phyloP scores from a whole-genome alignment of 441 rosid species.

The Adansonia madagascariensis region DNA sequence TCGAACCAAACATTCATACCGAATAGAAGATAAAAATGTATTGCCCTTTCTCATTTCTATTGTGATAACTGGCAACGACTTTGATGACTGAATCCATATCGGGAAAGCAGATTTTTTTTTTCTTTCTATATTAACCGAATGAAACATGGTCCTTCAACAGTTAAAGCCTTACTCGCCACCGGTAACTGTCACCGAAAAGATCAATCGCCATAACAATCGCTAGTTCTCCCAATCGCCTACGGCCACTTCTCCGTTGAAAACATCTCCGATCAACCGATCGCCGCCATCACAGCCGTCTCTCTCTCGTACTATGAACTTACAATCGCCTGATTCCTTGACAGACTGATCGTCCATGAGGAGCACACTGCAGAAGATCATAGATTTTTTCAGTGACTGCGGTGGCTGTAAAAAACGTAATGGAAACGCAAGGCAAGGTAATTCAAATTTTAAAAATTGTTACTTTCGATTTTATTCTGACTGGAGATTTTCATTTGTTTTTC shows the following conservation, averaged over 20 bases:
- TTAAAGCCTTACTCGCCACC: slow-evolving; percentile 4
- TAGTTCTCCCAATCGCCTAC: slow-evolving; percentile 7
- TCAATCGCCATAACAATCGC: background rate
- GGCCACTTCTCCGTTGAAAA: background rate
- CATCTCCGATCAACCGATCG: slow-evolving; percentile 12
- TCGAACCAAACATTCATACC: too few relatives aligned
- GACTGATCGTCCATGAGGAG: slow-evolving; percentile 37
- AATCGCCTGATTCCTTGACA: background rate
- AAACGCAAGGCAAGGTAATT: slow-evolving; percentile 23
- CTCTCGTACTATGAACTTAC: background rate
- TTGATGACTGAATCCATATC: background rate
- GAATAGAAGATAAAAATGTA: too few relatives aligned
- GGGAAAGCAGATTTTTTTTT: slow-evolving; percentile 5
- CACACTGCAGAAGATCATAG: slow-evolving; percentile 32
- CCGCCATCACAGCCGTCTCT: background rate
- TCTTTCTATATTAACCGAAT: background rate
- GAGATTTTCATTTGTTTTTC: slow-evolving; percentile 12
- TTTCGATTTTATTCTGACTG: slow-evolving; percentile 17
- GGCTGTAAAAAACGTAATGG: slow-evolving; percentile 28
- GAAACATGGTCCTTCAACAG: background rate
- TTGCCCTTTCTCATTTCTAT: background rate
- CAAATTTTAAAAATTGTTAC: background rate
- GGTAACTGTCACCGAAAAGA: background rate
- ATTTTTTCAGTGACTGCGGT: slow-evolving; percentile 37
- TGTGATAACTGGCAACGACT: background rate